Base-by-base conservation (phyloP, 495 filamentous ascomycete genomes). In the Daldinia childiae region DNA sequence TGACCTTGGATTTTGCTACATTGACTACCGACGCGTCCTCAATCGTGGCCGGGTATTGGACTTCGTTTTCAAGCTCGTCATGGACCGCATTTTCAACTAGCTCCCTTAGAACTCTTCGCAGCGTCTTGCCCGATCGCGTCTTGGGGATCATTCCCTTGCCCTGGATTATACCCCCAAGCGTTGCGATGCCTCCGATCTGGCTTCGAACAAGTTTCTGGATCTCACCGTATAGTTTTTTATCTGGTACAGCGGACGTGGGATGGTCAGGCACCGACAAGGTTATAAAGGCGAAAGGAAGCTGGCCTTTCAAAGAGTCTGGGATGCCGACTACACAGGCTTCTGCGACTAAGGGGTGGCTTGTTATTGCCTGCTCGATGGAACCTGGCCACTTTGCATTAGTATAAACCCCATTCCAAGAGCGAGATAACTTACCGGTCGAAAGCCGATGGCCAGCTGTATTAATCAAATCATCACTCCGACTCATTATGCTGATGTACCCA, bases 401-500 rank as follows among this genome's bases (percentile, higher is more conserved):
- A 63, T n/a, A 52, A 51, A 52, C 7, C 29, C 5, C 17, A 9
- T 51, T 21, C 29, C 21, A 19, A 41, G 6, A n/a, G 15, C 26
- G 48, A 34, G 30, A 38, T 26, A n/a, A 76, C 82, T 62, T 82
- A 91, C 91, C 94, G 2, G 94, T 98, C 73, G 90, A 92, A 68
- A 98, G 93, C 4, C 94, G 88, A 81, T 98, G 94, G 2, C 94
- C 94, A 29, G 94, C 94, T 1, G 97, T 94, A 74, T 98, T 98
- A 77, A 98, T 96, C 65, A 98, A 90, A 78, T 98, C 94, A 83
- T 98, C 94, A 4, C 89, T 88, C 61, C 93, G 85, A 1, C 90
- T 88, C 92, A 97, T 94, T 74, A 97, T 88, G 75, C 92, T 90
- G 54, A 97, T 86, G 76, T 96, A 96, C 1, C 91, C 92, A 12